Evolutionary conservation across 1,284 basidiomycete genomes (phyloP).

Genomic region (Fomitopsis schrenkii): DNA sequence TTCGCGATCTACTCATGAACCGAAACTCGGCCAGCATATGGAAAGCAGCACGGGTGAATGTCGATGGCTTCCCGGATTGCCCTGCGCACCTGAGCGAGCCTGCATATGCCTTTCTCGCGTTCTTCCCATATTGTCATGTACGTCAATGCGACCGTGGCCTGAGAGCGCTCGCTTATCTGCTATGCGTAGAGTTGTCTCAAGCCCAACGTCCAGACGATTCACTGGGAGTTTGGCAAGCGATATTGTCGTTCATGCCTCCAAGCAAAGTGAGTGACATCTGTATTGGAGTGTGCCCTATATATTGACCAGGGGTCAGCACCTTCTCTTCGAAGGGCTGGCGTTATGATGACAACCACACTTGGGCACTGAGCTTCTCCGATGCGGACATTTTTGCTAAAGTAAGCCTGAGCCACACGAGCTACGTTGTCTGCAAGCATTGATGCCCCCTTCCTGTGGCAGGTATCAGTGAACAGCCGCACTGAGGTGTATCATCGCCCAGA

Average conservation of each 20-base stretch:
- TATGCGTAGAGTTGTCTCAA: neutral
- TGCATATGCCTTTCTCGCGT: conserved; percentile 25
- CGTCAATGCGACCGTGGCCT: no score
- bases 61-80: conserved; percentile 21
- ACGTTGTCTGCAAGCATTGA: neutral
- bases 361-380: no score
- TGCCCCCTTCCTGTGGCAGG: neutral
- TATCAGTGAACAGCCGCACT: neutral
- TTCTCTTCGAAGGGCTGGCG: neutral
- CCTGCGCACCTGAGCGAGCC: conserved; percentile 32
- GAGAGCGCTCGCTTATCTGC: no score
- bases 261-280: neutral
- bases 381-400: no score
- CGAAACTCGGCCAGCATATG: conserved; percentile 35
- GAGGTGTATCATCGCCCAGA: neutral
- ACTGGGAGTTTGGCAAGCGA: neutral
- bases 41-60: conserved; percentile 27
- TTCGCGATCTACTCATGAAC: conserved; percentile 36
- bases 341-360: no score
- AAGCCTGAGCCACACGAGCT: neutral
- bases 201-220: neutral
- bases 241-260: neutral
- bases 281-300: neutral
- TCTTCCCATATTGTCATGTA: conserved; percentile 12
- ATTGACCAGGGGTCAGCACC: neutral